Conservation (phyloP, 768 basidiomycete genomes). For the Piloderma croceum region DNA sequence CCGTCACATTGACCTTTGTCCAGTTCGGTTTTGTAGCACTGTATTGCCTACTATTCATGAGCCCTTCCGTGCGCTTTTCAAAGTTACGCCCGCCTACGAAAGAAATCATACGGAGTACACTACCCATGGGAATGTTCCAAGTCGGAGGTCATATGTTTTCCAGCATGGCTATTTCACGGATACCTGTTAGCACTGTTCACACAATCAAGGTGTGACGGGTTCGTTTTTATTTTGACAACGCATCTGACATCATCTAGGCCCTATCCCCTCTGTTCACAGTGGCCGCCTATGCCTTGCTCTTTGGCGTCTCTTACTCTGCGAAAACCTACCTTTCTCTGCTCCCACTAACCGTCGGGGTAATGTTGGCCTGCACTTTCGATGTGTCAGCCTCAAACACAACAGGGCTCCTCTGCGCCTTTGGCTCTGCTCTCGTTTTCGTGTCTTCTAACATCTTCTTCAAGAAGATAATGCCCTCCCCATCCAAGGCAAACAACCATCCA, state of each 20-base stretch:
- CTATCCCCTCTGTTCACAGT: constrained; percentile 97
- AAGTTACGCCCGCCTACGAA: constrained; percentile 65
- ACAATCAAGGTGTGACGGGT: constrained; percentile 83
- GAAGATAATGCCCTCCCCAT: constrained; percentile 80
- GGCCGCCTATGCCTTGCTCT: constrained; percentile 87
- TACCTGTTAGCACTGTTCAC: constrained; percentile 96
- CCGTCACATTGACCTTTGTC: constrained; percentile 94
- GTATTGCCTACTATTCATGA: constrained; percentile 84
- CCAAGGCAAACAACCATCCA: constrained; percentile 34
- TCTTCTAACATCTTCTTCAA: constrained; percentile 99
- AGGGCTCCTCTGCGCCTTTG: constrained; percentile 93
- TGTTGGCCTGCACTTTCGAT: constrained; percentile 95
- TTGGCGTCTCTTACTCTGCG: constrained; percentile 87
- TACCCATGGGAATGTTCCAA: constrained; percentile 97
- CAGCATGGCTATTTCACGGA: constrained; percentile 93
- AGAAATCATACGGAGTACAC: constrained; percentile 68
- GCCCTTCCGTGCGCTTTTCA: constrained; percentile 61
- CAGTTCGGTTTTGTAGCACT: constrained; percentile 93
- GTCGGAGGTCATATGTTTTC: constrained; percentile 98
- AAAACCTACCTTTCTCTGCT: constrained; percentile 90
- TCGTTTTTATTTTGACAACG: constrained; percentile 1
- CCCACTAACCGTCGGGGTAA: constrained; percentile 94
- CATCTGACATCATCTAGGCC: constrained; percentile 48
- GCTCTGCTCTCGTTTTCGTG: constrained; percentile 94
- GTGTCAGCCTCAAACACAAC: constrained; percentile 78